Percentiles rank a stretch among this genome's conserved stretches.
Evolutionary conservation across 768 basidiomycete species (phyloP).

Genomic region (Scleroderma citrinum): DNA sequence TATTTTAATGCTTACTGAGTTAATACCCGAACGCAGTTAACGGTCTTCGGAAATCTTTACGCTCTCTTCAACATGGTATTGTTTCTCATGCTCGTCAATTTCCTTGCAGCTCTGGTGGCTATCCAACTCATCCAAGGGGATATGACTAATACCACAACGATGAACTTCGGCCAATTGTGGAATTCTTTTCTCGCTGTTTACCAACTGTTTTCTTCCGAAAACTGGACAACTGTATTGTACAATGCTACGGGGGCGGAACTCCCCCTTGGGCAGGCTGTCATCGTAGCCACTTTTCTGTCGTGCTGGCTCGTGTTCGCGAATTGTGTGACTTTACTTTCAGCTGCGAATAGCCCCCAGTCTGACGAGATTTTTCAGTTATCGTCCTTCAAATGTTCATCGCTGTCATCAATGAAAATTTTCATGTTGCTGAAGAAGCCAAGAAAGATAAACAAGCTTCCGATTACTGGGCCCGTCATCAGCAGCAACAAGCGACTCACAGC

Average conservation of each 20-base stretch:
- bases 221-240: slow-evolving; percentile 83
- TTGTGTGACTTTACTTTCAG: slow-evolving; percentile 46
- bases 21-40: slow-evolving; percentile 42
- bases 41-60: slow-evolving; percentile 88
- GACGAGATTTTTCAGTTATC: slow-evolving; percentile 52
- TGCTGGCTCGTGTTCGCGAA: slow-evolving; percentile 91
- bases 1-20: not conserved
- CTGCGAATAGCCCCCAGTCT: not conserved
- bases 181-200: slow-evolving; percentile 85
- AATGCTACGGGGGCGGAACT: slow-evolving; percentile 54
- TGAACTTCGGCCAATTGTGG: slow-evolving; percentile 80
- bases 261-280: slow-evolving; percentile 57
- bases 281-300: slow-evolving; percentile 67
- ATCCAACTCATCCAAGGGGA: slow-evolving; percentile 87
- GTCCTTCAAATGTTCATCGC: slow-evolving; percentile 95
- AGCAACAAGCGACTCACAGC: slow-evolving; percentile 35
- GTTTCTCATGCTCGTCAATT: slow-evolving; percentile 85
- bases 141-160: slow-evolving; percentile 40
- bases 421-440: slow-evolving; percentile 88
- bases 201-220: slow-evolving; percentile 88
- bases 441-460: slow-evolving; percentile 71
- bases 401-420: slow-evolving; percentile 94
- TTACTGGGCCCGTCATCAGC: slow-evolving; percentile 57
- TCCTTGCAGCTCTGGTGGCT: slow-evolving; percentile 75
- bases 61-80: slow-evolving; percentile 88